Base-by-base conservation (phyloP, 495 filamentous ascomycete species). In the Penicillium paradoxum region DNA sequence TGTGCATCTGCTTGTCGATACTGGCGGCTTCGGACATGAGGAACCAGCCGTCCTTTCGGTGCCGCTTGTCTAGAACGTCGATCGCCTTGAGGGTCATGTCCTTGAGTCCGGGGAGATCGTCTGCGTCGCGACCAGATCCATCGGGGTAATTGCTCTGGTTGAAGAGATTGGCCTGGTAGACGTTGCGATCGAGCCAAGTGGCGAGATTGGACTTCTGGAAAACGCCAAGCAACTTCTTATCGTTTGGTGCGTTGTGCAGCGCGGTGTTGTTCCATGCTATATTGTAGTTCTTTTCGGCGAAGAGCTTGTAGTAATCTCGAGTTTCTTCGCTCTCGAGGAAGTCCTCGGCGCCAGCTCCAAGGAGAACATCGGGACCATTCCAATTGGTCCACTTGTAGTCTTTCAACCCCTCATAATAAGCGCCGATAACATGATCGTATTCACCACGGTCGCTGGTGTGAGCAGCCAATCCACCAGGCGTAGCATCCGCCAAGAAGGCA, bases 41-140 rank as follows among this genome's bases (percentile, higher is more conserved):
- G 75, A 89, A 87, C 74, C 81, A 90, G 6, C 86, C 86, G 30
- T 86, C 75, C 39, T 82, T 73, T n/a, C 71, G 71, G 47, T 79
- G 75, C 15, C 86, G 84, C 13, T 69, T 66, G 57, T 83, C 65
- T 24, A 89, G 75, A 21, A 89, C 80, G 44, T 90, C 86, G 46
- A 90, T 77, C 0, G 86, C 84, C 69, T 90, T 90, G 34, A 88
- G 71, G 0, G 86, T 89, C 86, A 89, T 90, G n/a, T 90, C 84
- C 64, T 86, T 87, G 15, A 88, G 77, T 4, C 86, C 86, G 3
- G 86, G 86, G 7, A 86, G 76, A 53, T 90, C 85, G 6, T 74
- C 73, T 2, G 86, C 85, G 25, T 82, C 64, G 13, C 66, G 74
- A 1, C 72, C 69, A 15, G 70, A 75, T 18, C 86, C 85, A 5